Evolutionary conservation across 2,329 filamentous ascomycete genomes (phyloP).

Genomic region (Domatiomyces globalis): DNA sequence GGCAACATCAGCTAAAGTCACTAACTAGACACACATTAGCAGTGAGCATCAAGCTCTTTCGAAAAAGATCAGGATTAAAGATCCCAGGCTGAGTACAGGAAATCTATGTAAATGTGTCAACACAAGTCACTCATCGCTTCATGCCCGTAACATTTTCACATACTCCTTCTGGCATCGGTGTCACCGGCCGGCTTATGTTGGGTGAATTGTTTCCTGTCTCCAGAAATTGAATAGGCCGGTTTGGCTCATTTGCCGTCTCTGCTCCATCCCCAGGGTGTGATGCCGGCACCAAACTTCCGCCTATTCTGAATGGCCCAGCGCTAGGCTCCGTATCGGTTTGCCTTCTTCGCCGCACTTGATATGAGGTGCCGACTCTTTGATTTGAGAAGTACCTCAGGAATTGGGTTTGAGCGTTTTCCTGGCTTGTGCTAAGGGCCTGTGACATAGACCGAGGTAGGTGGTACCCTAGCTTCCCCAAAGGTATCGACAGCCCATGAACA

Average conservation of each 20-base stretch:
- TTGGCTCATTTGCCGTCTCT: background rate
- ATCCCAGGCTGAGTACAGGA: no score
- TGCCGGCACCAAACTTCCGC: background rate
- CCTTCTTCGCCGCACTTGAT: background rate
- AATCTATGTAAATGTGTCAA: no score
- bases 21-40: no score
- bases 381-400: background rate
- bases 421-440: conserved; percentile 29
- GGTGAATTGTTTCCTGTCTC: background rate
- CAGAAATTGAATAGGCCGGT: background rate
- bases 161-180: background rate
- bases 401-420: conserved; percentile 1
- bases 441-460: conserved; percentile 34
- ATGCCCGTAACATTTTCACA: background rate
- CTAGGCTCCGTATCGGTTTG: background rate
- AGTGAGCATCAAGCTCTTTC: no score
- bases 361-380: background rate
- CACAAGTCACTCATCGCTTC: no score
- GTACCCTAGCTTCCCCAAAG: conserved; percentile 41
- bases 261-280: background rate
- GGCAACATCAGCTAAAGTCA: no score
- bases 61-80: no score
- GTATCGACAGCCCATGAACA: conserved; percentile 58
- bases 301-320: background rate
- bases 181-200: background rate